These are phyloP conservation scores for Xerocomus spinulosus DNA, from an alignment of 768 basidiomycete genomes.

Conservation along the genomic window DNA sequence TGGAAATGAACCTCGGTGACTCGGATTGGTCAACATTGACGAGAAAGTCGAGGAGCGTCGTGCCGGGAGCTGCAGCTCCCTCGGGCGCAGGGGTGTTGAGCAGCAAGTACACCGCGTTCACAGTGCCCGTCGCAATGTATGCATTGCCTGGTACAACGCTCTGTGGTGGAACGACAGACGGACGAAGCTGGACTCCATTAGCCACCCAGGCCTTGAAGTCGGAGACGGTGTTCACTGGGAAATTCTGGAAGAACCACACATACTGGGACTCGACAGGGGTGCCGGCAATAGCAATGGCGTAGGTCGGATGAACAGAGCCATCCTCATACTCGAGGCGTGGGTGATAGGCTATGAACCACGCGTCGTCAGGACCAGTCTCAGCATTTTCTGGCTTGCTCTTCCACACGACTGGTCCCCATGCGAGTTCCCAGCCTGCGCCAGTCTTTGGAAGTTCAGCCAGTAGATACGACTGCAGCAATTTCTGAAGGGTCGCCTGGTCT, in stretches of 20 bases:
- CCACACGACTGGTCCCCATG: constrained; percentile 6
- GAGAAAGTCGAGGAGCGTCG: constrained; percentile 1
- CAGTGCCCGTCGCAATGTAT: constrained; percentile 2
- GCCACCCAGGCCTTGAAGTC: constrained; percentile 2
- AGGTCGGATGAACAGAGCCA: neutral
- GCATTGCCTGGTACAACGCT: neutral
- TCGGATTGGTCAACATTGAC: neutral
- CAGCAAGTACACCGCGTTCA: neutral
- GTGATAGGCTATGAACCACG: constrained; percentile 5
- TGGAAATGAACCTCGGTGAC: neutral
- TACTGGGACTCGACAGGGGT: neutral
- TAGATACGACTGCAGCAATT: neutral
- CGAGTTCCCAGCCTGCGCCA: neutral
- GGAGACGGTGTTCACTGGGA: neutral
- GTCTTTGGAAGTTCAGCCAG: neutral
- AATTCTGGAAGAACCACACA: neutral
- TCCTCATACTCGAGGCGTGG: neutral
- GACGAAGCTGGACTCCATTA: neutral
- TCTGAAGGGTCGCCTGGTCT: neutral
- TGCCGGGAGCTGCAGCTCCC: neutral
- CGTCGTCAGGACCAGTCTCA: neutral
- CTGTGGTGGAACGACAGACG: neutral
- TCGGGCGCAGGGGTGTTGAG: neutral
- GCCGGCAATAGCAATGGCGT: constrained; percentile 3
- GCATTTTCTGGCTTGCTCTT: neutral